Evolutionary conservation across 768 basidiomycete genomes (phyloP), one percentile per base, ranked within the genome.

Genomic region (Crucibulum laeve): DNA sequence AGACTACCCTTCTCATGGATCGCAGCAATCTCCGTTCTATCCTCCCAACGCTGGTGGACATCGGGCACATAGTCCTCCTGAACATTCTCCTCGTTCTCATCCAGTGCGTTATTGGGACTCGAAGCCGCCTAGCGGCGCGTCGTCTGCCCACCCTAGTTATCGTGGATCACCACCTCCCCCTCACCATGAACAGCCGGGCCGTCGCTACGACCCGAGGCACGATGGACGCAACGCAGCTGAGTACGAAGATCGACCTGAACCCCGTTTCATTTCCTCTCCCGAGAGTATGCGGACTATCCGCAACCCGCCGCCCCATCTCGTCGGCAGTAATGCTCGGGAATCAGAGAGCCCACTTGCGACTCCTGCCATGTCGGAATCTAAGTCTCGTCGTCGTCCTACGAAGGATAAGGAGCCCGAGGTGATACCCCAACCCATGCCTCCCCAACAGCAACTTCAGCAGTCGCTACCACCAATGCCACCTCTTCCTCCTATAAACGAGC

Each of bases 181-280:
- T 7, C 67, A 65, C 23, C 65, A 67, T 8, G 79, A 79, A 40
- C 67, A 59, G 21, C 54, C 71, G 0, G 64, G 61, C 13, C 69
- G 79, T 50, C 70, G 84, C 14, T 87, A 87, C 49, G 85, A 87
- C 52, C 82, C 82, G 4, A 68, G 77, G 17, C 75, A 75, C 47
- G 78, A 79, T 53, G 74, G 59, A n/a, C 64, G 71, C 14, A 76
- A 77, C 30, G 59, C 63, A 33, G 63, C 70, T 14, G 74, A 75
- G 21, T 70, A 76, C 25, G 79, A 79, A 41, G 65, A 36, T 36
- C 35, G 18, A 19, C n/a, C n/a, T n/a, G n/a, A n/a, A n/a, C n/a
- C n/a, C n/a, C n/a, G n/a, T n/a, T n/a, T n/a, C n/a, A n/a, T n/a
- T n/a, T n/a, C 62, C 2, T 79, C 79, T 2, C 74, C 76, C 0